A percentile compares a stretch with the other conserved stretches of the same genome.
phyloP scores from a whole-genome alignment of 2,329 filamentous ascomycete genomes.

The Chrysoporthe puriensis region DNA sequence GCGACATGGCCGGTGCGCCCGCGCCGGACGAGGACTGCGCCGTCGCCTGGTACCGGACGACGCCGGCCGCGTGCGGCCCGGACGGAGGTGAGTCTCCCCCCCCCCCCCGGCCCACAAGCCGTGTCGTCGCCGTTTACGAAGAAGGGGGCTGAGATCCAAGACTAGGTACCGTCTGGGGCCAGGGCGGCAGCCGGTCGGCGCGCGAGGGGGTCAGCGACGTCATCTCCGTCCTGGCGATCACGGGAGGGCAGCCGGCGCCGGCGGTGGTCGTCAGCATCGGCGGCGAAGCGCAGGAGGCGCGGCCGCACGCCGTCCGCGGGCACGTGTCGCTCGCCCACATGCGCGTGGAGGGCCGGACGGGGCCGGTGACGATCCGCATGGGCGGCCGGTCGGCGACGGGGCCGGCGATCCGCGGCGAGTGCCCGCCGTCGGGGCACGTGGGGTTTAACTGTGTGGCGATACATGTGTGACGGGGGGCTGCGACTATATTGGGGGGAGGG shows the following conservation, averaged over 20 bases:
- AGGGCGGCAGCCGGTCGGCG: slow-evolving; percentile 40
- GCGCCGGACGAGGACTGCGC: slow-evolving; percentile 38
- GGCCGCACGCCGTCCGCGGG: slow-evolving; percentile 33
- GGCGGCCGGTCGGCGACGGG: slow-evolving; percentile 43
- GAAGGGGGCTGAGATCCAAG: slow-evolving; percentile 11
- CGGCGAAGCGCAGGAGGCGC: slow-evolving; percentile 37
- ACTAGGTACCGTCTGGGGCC: slow-evolving; percentile 44
- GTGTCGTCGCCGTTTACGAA: slow-evolving; percentile 3
- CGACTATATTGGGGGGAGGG: no score
- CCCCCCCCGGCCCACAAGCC: slow-evolving; percentile 15
- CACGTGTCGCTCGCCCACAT: slow-evolving; percentile 43
- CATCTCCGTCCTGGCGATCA: slow-evolving; percentile 48
- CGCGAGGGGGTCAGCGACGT: slow-evolving; percentile 45
- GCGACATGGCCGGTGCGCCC: slow-evolving; percentile 34
- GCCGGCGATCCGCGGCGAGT: slow-evolving; percentile 40
- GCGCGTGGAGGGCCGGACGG: slow-evolving; percentile 42
- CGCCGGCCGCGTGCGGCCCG: slow-evolving; percentile 37
- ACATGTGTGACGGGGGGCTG: slow-evolving; percentile 33
- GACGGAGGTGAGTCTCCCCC: slow-evolving; percentile 40
- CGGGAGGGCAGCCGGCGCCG: slow-evolving; percentile 35
- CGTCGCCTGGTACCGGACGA: slow-evolving; percentile 49
- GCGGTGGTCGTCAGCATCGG: slow-evolving; percentile 46
- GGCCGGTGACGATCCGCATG: slow-evolving; percentile 44
- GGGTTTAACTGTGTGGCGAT: slow-evolving; percentile 43
- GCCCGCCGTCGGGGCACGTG: slow-evolving; percentile 35